Conservation (phyloP, 164 flowering plant species). For the Taxillus chinensis region DNA sequence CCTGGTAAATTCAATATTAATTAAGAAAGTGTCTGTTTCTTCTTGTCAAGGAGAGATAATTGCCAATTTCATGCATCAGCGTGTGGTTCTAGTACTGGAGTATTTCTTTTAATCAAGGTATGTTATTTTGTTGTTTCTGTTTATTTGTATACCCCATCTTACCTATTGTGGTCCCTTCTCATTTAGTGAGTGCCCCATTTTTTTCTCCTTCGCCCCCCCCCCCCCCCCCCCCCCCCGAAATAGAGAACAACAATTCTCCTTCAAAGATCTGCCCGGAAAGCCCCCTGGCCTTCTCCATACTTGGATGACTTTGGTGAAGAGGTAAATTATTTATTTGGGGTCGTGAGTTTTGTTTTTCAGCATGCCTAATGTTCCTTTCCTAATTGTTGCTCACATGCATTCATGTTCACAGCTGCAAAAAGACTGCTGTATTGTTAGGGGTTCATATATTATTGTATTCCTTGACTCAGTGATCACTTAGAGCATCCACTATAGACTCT, state of each 20-base stretch:
- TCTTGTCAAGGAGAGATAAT: slow-evolving; percentile 41
- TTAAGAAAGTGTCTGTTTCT: not conserved
- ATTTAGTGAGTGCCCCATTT: not conserved
- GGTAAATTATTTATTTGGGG: slow-evolving; percentile 26
- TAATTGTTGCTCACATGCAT: not conserved
- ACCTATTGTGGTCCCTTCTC: not conserved
- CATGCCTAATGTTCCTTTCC: not conserved
- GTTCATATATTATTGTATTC: too few species aligned
- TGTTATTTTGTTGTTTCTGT: slow-evolving; percentile 5
- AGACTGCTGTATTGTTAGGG: too few species aligned
- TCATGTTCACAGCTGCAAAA: too few species aligned
- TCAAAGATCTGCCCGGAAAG: slow-evolving; percentile 71
- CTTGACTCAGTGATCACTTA: too few species aligned
- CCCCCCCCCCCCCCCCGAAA: not conserved
- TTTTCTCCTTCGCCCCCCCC: not conserved
- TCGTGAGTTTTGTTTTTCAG: not conserved
- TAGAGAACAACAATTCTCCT: slow-evolving; percentile 85
- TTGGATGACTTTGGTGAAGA: slow-evolving; percentile 96
- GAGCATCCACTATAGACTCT: too few species aligned
- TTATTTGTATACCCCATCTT: too few species aligned
- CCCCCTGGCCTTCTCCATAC: slow-evolving; percentile 90
- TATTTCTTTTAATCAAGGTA: slow-evolving; percentile 74
- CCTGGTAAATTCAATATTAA: not conserved
- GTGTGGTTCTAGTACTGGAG: slow-evolving; percentile 94
- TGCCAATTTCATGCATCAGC: slow-evolving; percentile 62